Evolutionary conservation across 352 stramenopile genomes (phyloP), one percentile per base, ranked within the genome.

Genomic region (Poterioochromonas sp.): DNA sequence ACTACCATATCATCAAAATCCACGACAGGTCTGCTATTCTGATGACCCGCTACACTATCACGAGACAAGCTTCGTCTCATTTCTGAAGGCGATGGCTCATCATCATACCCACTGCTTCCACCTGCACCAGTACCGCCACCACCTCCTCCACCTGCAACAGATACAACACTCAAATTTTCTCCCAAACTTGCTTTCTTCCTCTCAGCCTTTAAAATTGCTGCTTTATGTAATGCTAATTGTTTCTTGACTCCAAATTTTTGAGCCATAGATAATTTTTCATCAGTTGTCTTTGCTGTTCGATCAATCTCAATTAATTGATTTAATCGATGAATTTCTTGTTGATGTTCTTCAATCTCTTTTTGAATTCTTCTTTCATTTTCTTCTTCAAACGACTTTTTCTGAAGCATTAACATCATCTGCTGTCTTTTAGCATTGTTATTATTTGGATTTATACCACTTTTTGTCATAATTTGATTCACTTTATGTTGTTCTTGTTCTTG

Each of bases 251-350:
- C 76, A 68, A 47, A 29, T 47, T 49, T 18, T 63, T 40, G 11
- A 54, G 73, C 74, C 32, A n/a, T 41, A 39, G 44, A 53, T 51
- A 76, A 32, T 79, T 63, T 63, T n/a, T n/a, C n/a, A 63, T 76
- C 47, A 32, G 69, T 41, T 40, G 37, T 1, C 18, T n/a, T 5
- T 39, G 58, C 29, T 39, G 12, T 8, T 37, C 34, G 58, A 39
- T 68, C 58, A 32, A 40, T 39, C 8, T 68, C 58, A 15, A 68
- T 29, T 32, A 18, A 18, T 18, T 32, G 5, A 8, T 32, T 12
- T 39, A 68, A 68, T 37, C 34, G 26, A 15, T 32, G 5, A 39
- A 39, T 39, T 68, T 68, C 58, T 53, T 8, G 8, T 53, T 53
- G 8, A 20, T 53, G 8, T 53, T 53, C 20, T 53, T 20, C 44